Conservation (phyloP, 768 basidiomycete species). For the Leccinum uliginosum region DNA sequence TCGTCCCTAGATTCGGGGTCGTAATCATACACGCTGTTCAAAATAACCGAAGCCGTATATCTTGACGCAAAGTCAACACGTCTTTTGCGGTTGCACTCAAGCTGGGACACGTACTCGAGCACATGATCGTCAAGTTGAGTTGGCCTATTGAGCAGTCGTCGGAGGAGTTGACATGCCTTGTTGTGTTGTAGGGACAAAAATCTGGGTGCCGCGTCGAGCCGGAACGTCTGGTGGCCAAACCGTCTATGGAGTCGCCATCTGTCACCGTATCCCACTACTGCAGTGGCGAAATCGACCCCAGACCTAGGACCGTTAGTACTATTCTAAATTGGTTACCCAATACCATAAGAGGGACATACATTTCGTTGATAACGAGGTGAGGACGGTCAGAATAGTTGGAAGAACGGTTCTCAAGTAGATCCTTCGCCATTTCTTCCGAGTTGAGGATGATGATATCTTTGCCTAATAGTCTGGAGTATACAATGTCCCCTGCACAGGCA, state of each 20-base stretch:
- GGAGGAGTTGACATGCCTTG: slow-evolving; percentile 29
- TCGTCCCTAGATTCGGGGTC: slow-evolving; percentile 11
- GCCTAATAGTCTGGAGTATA: slow-evolving; percentile 3
- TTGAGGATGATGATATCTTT: slow-evolving; percentile 10
- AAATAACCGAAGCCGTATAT: slow-evolving; percentile 12
- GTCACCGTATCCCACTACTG: slow-evolving; percentile 20
- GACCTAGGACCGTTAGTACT: neutral
- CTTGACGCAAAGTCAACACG: neutral
- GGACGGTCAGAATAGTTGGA: slow-evolving; percentile 11
- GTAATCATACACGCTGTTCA: slow-evolving; percentile 16
- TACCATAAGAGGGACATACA: neutral
- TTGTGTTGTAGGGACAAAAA: slow-evolving; percentile 27
- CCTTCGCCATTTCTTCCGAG: slow-evolving; percentile 6
- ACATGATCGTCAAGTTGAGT: slow-evolving; percentile 31
- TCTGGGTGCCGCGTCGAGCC: slow-evolving; percentile 6
- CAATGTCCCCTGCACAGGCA: slow-evolving; percentile 1
- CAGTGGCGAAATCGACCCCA: slow-evolving; percentile 16
- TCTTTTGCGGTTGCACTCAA: neutral
- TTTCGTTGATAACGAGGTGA: neutral
- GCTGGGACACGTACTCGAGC: slow-evolving; percentile 22
- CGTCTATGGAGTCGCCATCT: slow-evolving; percentile 23
- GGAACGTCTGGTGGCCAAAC: slow-evolving; percentile 18
- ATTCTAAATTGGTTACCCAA: neutral
- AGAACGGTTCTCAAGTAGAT: slow-evolving; percentile 8
- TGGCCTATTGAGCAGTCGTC: slow-evolving; percentile 29